These are phyloP conservation scores for Juncus inflexus DNA, from an alignment of 176 grass and related monocot genomes.

Conservation along the genomic window DNA sequence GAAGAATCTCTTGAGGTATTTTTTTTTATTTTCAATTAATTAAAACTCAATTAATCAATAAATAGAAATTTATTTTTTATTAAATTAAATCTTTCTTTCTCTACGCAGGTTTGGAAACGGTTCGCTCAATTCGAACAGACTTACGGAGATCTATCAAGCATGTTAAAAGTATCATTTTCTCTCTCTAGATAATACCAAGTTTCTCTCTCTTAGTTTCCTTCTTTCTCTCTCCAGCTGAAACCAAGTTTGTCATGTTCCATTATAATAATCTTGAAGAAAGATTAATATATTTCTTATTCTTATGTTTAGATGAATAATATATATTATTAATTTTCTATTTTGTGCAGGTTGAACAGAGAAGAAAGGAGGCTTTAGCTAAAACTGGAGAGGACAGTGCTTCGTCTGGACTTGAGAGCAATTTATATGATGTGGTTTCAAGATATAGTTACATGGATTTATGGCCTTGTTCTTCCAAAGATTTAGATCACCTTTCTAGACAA, in stretches of 20 bases:
- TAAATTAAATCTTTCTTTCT: constrained; percentile 36
- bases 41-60: background rate
- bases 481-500: constrained; percentile 87
- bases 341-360: constrained; percentile 87
- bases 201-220: too few relatives aligned
- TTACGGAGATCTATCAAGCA: constrained; percentile 87
- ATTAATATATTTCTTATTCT: too few relatives aligned
- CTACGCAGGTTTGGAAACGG: constrained; percentile 72
- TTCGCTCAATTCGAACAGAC: constrained; percentile 82
- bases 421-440: constrained; percentile 68
- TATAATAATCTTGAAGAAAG: too few relatives aligned
- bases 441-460: constrained; percentile 91
- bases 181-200: background rate
- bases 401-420: constrained; percentile 54
- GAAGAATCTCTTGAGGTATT: constrained; percentile 83
- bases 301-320: background rate
- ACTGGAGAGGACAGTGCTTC: constrained; percentile 53
- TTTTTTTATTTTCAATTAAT: constrained; percentile 3
- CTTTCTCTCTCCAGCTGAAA: background rate
- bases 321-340: constrained; percentile 2
- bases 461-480: constrained; percentile 93
- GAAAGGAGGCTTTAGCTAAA: constrained; percentile 79
- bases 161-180: constrained; percentile 65
- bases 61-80: constrained; percentile 20
- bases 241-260: too few relatives aligned